Percentiles rank a stretch among this genome's conserved stretches.
Conservation (phyloP, 2,329 filamentous ascomycete genomes). For the Cladosporium colombiae region DNA sequence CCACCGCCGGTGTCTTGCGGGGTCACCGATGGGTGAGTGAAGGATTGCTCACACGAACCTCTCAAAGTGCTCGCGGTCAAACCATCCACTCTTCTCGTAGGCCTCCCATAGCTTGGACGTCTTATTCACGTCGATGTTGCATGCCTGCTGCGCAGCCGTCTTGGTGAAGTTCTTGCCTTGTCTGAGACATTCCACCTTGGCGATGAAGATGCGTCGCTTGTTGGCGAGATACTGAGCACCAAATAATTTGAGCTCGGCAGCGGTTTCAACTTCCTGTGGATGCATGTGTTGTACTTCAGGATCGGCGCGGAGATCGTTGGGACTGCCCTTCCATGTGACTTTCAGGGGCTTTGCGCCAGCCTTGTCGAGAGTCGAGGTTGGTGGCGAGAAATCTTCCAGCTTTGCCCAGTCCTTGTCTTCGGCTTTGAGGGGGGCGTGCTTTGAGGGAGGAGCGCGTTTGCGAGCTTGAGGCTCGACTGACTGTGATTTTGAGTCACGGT, state of each 20-base stretch:
- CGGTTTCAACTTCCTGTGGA: conserved; percentile 73
- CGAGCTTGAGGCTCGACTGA: conserved; percentile 19
- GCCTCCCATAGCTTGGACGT: conserved; percentile 89
- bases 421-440: conserved; percentile 23
- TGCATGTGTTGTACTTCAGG: conserved; percentile 71
- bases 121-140: conserved; percentile 98
- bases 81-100: conserved; percentile 63
- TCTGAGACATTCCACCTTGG: conserved; percentile 65
- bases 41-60: conserved; percentile 21
- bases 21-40: not conserved
- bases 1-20: conserved; percentile 3
- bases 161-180: conserved; percentile 86
- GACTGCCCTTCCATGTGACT: conserved; percentile 20
- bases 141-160: conserved; percentile 94
- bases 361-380: conserved; percentile 28
- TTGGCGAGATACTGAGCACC: conserved; percentile 88
- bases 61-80: conserved; percentile 32
- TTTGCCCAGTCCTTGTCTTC: conserved; percentile 30
- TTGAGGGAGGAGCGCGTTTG: conserved; percentile 21
- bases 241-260: conserved; percentile 76
- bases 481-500: conserved; percentile 16
- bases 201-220: conserved; percentile 87
- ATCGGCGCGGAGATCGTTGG: conserved; percentile 67
- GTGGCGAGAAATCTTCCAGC: conserved; percentile 32
- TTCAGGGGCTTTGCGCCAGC: conserved; percentile 21